Percentiles rank a stretch among this genome's conserved stretches.
These are phyloP conservation scores for Naegleria lovaniensis DNA, from an alignment of 208 protist genomes.

Conservation along the genomic window DNA sequence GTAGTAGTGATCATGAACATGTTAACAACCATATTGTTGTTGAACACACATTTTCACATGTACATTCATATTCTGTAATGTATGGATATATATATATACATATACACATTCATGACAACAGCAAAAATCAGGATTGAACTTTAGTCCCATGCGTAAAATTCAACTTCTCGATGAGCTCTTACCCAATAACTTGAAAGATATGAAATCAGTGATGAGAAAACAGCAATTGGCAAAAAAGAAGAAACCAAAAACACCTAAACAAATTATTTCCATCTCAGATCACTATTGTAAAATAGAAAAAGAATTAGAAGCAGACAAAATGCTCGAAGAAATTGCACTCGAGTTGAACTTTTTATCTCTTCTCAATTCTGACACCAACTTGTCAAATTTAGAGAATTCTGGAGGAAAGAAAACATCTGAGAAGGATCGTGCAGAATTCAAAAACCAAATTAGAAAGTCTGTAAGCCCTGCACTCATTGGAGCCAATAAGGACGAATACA, in stretches of 20 bases:
- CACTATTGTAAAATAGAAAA: slow-evolving; percentile 7
- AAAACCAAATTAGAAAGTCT: neutral
- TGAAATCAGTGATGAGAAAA: slow-evolving; percentile 1
- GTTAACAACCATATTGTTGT: too few relatives aligned
- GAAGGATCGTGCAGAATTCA: neutral
- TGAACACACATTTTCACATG: too few relatives aligned
- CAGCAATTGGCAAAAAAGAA: neutral
- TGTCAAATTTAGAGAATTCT: neutral
- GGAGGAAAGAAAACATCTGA: neutral
- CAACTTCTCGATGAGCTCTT: neutral
- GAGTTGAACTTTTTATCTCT: neutral
- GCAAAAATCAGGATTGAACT: neutral
- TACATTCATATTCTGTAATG: too few relatives aligned
- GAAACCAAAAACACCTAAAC: slow-evolving; percentile 12
- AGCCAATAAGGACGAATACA: neutral
- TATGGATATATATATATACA: too few relatives aligned
- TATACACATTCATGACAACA: too few relatives aligned
- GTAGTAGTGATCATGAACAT: too few relatives aligned
- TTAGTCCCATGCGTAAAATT: neutral
- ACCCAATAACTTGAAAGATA: neutral
- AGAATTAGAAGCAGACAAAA: neutral
- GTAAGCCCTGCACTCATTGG: neutral
- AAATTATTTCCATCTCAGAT: neutral
- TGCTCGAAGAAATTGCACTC: neutral
- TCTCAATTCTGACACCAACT: neutral